Percentiles rank a stretch among this genome's conserved stretches.
Conservation (phyloP, 352 stramenopile species). For the Pythium utonaiense region DNA sequence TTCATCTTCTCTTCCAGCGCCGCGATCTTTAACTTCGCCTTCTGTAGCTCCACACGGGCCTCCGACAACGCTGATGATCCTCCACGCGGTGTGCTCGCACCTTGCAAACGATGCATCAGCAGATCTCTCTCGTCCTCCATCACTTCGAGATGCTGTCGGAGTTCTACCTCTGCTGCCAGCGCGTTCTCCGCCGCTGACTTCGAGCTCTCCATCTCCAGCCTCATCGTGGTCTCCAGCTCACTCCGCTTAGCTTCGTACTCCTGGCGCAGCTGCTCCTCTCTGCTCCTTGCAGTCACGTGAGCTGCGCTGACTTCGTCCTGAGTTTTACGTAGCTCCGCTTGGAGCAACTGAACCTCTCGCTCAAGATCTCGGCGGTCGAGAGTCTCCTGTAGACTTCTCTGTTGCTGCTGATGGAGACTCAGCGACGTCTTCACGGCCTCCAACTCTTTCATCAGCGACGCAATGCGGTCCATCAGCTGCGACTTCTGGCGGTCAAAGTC, state of each 20-base stretch:
- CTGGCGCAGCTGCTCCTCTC: background rate
- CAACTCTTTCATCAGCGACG: slow-evolving; percentile 16
- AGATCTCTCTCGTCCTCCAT: slow-evolving; percentile 26
- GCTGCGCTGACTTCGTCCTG: background rate
- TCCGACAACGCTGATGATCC: slow-evolving; percentile 25
- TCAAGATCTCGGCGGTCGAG: slow-evolving; percentile 3
- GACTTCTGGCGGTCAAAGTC: slow-evolving; percentile 29
- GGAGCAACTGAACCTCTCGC: background rate
- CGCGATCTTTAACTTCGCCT: slow-evolving; percentile 46
- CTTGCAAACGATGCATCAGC: slow-evolving; percentile 20
- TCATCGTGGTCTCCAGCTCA: background rate
- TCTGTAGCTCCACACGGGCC: slow-evolving; percentile 45
- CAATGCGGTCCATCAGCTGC: slow-evolving; percentile 24
- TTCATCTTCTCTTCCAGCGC: slow-evolving; percentile 42
- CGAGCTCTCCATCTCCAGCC: background rate
- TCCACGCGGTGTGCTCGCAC: slow-evolving; percentile 11
- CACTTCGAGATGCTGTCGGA: slow-evolving; percentile 9
- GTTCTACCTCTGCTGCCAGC: slow-evolving; percentile 10
- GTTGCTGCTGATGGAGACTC: background rate
- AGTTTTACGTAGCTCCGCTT: background rate
- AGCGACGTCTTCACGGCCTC: background rate
- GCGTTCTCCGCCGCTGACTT: slow-evolving; percentile 14
- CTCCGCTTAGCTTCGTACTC: slow-evolving; percentile 7
- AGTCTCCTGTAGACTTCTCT: background rate
- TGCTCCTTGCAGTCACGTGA: background rate